Base-by-base conservation (phyloP, 495 filamentous ascomycete genomes). In the Hapsidospora chrysogenum region DNA sequence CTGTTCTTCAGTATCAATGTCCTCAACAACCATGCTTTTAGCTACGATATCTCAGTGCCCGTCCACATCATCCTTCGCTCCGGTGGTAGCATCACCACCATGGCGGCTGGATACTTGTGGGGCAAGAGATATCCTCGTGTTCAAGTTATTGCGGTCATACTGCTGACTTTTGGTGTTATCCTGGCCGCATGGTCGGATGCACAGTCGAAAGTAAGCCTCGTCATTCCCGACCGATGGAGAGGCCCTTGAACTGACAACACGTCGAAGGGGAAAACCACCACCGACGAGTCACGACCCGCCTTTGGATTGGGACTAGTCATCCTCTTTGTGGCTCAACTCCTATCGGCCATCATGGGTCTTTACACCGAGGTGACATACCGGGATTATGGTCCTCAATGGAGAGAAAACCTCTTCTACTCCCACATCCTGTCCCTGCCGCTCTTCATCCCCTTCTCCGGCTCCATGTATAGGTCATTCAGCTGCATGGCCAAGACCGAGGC, bases 11-110 rank as follows among this genome's bases (percentile, higher is more conserved):
- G 68, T 36, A 85, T 95, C 48, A 95, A 93, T 44, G 66, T 95
- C 30, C 60, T 96, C 38, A 99, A 99, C 58, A 99, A 99, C 47
- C 87, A 85, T 64, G 89, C 89, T 4, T 96, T 99, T 51, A 85
- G 82, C 39, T 96, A 93, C 58, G 77, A 83, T 39, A 96, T 99
- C 32, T 92, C 82, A 4, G 87, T 99, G 0, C 89, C 89, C 16
- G 73, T 99, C 30, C 89, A 99, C 49, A 99, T 96, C 44, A 95
- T 99, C 39, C 61, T 99, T 5, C 78, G 89, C 14, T 93, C 85
- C 27, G 92, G 85, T 16, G 92, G 89, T 7, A 92, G 84, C 40
- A 87, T 95, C 31, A 86, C 85, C 1, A 96, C 89, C 0, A 85
- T 99, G 68, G 52, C 76, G 5, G 78, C 87, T 25, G 89, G 89